These are phyloP conservation scores for Diaporthe sp. DNA, from an alignment of 2,329 filamentous ascomycete species.

Conservation along the genomic window DNA sequence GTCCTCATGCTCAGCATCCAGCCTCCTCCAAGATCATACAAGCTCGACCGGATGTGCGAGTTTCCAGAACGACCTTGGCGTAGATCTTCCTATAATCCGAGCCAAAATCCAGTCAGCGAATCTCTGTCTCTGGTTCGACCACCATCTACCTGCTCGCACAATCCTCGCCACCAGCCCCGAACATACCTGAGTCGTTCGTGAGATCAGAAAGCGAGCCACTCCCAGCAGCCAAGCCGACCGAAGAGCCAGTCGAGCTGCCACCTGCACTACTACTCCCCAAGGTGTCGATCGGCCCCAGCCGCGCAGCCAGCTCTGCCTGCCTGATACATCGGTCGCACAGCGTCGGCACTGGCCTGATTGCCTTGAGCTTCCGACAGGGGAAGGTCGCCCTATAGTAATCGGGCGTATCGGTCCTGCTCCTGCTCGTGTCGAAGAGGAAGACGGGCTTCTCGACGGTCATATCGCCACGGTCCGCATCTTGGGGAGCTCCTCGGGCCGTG, in stretches of 20 bases:
- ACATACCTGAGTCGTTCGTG: conserved; percentile 30
- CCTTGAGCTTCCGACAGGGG: conserved; percentile 37
- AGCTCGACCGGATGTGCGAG: conserved; percentile 28
- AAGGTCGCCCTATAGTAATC: conserved; percentile 24
- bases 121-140: not conserved
- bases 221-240: not conserved
- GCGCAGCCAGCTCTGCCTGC: not conserved
- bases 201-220: conserved; percentile 15
- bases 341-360: conserved; percentile 28
- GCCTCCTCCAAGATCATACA: not conserved
- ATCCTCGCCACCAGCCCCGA: not conserved
- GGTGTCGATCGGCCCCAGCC: not conserved
- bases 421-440: conserved; percentile 41
- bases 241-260: conserved; percentile 13
- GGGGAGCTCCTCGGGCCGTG: conserved; percentile 44
- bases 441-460: conserved; percentile 42
- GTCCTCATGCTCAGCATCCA: not conserved
- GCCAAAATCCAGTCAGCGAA: not conserved
- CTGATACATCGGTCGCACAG: conserved; percentile 24
- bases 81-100: conserved; percentile 16
- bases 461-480: conserved; percentile 39
- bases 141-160: not conserved
- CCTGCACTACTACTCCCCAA: conserved; percentile 4
- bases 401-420: conserved; percentile 21
- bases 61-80: conserved; percentile 38